These are phyloP conservation scores for Diutina neorugosa DNA, from an alignment of 1,139 yeast genomes.

Conservation along the genomic window DNA sequence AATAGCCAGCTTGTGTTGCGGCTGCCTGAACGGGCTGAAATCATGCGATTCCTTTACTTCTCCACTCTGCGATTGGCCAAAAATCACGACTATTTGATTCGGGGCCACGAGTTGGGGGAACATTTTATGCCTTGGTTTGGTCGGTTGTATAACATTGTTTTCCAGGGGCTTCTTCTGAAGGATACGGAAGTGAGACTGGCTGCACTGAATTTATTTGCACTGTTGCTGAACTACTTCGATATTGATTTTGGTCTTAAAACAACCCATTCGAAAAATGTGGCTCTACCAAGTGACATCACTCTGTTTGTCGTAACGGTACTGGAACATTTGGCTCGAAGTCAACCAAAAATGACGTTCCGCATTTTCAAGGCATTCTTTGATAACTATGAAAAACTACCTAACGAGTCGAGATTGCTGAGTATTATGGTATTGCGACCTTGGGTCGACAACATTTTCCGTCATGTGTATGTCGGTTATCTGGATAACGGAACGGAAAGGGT, in stretches of 20 bases:
- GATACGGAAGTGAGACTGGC: conserved; percentile 49
- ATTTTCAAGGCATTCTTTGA: conserved; percentile 51
- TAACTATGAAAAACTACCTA: conserved; percentile 35
- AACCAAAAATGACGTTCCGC: conserved; percentile 52
- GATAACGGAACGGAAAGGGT: conserved; percentile 50
- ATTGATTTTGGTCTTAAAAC: conserved; percentile 50
- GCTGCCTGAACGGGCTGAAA: conserved; percentile 53
- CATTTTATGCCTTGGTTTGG: conserved; percentile 35
- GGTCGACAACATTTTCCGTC: conserved; percentile 55
- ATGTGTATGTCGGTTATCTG: conserved; percentile 42
- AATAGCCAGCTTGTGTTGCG: conserved; percentile 39
- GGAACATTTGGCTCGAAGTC: conserved; percentile 38
- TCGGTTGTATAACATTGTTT: conserved; percentile 48
- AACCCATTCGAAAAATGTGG: conserved; percentile 46
- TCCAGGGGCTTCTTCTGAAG: conserved; percentile 54
- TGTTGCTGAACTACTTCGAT: conserved; percentile 48
- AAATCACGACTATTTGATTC: conserved; percentile 6
- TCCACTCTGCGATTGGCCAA: conserved; percentile 43
- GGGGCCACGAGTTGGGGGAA: conserved; percentile 15
- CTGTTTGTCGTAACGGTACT: conserved; percentile 54
- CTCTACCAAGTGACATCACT: conserved; percentile 64
- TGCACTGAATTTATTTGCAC: conserved; percentile 54
- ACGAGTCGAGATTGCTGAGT: conserved; percentile 23
- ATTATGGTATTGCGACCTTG: conserved; percentile 60
- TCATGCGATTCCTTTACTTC: conserved; percentile 56